phyloP scores from a whole-genome alignment of 2,329 filamentous ascomycete species.

The Talaromyces sp. region DNA sequence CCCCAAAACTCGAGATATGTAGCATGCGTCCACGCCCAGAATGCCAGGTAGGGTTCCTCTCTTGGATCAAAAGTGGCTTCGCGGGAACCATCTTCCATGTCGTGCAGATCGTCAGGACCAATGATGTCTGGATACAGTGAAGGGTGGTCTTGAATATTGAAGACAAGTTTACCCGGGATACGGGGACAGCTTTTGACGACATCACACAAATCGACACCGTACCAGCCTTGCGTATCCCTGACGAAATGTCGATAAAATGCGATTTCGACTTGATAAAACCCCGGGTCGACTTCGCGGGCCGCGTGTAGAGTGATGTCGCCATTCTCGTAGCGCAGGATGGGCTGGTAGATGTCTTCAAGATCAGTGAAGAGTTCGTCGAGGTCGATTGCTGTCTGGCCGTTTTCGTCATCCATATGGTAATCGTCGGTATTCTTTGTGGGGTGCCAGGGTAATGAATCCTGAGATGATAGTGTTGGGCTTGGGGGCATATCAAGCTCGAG shows the following conservation, averaged over 20 bases:
- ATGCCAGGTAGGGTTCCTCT: neutral
- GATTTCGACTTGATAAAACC: slow-evolving; percentile 10
- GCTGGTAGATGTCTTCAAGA: neutral
- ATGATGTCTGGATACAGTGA: neutral
- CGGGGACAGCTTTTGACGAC: slow-evolving; percentile 4
- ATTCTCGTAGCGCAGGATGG: neutral
- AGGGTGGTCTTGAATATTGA: neutral
- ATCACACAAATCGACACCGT: slow-evolving; percentile 1
- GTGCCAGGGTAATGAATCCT: slow-evolving; percentile 22
- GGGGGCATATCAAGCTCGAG: slow-evolving; percentile 15
- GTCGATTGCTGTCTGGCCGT: neutral
- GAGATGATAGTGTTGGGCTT: slow-evolving; percentile 23
- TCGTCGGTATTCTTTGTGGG: slow-evolving; percentile 12
- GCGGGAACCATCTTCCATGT: neutral
- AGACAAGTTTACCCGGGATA: neutral
- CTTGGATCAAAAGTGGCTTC: slow-evolving; percentile 1
- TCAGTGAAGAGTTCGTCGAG: neutral
- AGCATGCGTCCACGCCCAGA: neutral
- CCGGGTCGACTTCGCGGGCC: neutral
- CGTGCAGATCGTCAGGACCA: neutral
- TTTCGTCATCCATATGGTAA: neutral
- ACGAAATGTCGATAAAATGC: neutral
- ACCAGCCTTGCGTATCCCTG: slow-evolving; percentile 6
- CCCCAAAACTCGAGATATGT: neutral
- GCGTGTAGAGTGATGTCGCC: slow-evolving; percentile 4